phyloP scores from a whole-genome alignment of 768 basidiomycete genomes.

The Fomitopsis serialis region DNA sequence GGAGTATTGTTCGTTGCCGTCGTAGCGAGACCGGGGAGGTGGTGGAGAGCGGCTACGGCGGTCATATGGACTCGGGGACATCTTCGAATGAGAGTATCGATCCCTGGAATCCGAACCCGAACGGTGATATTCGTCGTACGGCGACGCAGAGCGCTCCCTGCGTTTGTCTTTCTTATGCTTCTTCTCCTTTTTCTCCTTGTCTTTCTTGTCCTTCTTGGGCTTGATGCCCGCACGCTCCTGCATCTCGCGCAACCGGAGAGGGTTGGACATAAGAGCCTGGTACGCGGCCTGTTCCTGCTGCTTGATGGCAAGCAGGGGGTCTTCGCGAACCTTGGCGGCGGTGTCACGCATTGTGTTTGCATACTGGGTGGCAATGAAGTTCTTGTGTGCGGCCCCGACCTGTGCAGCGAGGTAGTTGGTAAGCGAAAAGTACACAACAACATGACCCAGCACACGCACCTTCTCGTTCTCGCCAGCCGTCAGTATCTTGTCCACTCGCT shows the following conservation, averaged over 20 bases:
- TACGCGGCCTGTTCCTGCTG: slow-evolving; percentile 95
- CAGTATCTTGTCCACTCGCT: slow-evolving; percentile 93
- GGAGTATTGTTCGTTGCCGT: slow-evolving; percentile 11
- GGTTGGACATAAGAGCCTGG: slow-evolving; percentile 80
- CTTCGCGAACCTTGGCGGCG: slow-evolving; percentile 92
- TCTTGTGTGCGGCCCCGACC: slow-evolving; percentile 86
- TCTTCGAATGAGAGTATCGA: slow-evolving; percentile 24
- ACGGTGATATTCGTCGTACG: slow-evolving; percentile 26
- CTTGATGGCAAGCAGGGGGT: slow-evolving; percentile 95
- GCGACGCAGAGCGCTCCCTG: slow-evolving; percentile 20
- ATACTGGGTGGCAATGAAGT: slow-evolving; percentile 91
- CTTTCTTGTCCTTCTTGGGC: slow-evolving; percentile 68
- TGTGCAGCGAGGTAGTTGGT: slow-evolving; percentile 25
- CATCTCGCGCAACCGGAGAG: slow-evolving; percentile 76
- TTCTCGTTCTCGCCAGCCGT: slow-evolving; percentile 91
- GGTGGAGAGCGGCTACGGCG: slow-evolving; percentile 47
- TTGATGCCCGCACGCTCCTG: slow-evolving; percentile 80
- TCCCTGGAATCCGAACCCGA: slow-evolving; percentile 27
- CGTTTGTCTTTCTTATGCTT: slow-evolving; percentile 29
- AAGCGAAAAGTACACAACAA: slow-evolving; percentile 1
- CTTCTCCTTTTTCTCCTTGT: slow-evolving; percentile 55
- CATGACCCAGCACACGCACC: slow-evolving; percentile 31
- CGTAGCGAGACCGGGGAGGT: slow-evolving; percentile 24
- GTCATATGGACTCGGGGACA: slow-evolving; percentile 40
- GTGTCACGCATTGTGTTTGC: slow-evolving; percentile 87